A percentile compares a stretch with the other conserved stretches of the same genome.
These are phyloP conservation scores for Kodamaea suecica DNA, from an alignment of 1,139 yeast species.

Conservation along the genomic window DNA sequence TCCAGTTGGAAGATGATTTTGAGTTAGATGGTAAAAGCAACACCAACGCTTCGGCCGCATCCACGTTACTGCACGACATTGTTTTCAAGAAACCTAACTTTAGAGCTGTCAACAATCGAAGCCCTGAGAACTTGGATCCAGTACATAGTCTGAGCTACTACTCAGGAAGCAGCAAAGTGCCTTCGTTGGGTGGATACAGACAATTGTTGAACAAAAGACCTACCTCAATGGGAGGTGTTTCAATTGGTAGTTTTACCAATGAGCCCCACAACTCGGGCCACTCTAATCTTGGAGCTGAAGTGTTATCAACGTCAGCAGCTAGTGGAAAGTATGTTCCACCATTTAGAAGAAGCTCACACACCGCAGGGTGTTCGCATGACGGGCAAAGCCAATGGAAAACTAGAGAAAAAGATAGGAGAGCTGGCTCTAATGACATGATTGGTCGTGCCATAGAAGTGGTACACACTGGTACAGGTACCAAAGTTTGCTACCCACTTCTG, in stretches of 20 bases:
- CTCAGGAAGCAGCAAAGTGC: not conserved
- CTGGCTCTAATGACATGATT: constrained; percentile 17
- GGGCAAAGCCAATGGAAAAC: too few species aligned
- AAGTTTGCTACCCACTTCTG: constrained; percentile 8
- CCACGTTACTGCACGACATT: too few species aligned
- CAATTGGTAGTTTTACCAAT: constrained; percentile 1
- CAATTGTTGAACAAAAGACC: constrained; percentile 11
- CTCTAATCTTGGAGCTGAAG: constrained; percentile 4
- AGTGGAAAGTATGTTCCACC: constrained; percentile 71
- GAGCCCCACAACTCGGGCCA: constrained; percentile 1
- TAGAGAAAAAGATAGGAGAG: constrained; percentile 10
- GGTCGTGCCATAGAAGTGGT: constrained; percentile 25
- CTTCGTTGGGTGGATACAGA: constrained; percentile 1
- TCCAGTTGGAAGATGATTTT: constrained; percentile 46
- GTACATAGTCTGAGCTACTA: not conserved
- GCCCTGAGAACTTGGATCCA: constrained; percentile 10
- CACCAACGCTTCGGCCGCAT: constrained; percentile 1
- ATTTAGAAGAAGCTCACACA: constrained; percentile 51
- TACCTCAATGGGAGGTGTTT: constrained; percentile 11
- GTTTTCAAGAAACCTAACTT: constrained; percentile 15
- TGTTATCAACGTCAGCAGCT: constrained; percentile 20
- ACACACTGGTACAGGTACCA: constrained; percentile 15
- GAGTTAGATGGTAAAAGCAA: constrained; percentile 16
- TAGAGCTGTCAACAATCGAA: constrained; percentile 10
- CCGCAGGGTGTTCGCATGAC: constrained; percentile 11